A percentile compares a stretch with the other conserved stretches of the same genome.
phyloP scores from a whole-genome alignment of 306 rosid genomes.

The Acacia melanoxylon region DNA sequence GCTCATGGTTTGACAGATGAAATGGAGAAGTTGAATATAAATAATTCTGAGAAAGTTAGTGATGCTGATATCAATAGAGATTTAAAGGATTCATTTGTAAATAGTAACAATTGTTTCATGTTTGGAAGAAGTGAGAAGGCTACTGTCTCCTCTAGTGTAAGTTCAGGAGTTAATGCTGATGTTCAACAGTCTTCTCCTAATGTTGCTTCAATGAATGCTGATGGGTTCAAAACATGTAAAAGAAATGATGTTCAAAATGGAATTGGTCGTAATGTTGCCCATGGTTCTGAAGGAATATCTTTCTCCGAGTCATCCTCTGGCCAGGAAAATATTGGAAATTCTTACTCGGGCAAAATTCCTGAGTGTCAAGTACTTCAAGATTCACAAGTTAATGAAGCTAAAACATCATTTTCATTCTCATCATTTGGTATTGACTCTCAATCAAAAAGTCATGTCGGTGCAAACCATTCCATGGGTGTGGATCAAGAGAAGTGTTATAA shows the following conservation, averaged over 20 bases:
- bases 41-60: slow-evolving; percentile 38
- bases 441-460: slow-evolving; percentile 32
- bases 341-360: slow-evolving; percentile 39
- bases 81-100: slow-evolving; percentile 30
- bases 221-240: slow-evolving; percentile 31
- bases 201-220: slow-evolving; percentile 32
- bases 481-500: slow-evolving; percentile 28
- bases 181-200: slow-evolving; percentile 31
- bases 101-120: slow-evolving; percentile 35
- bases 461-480: slow-evolving; percentile 29
- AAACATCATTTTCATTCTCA: slow-evolving; percentile 44
- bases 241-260: slow-evolving; percentile 34
- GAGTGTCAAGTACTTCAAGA: slow-evolving; percentile 31
- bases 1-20: slow-evolving; percentile 51
- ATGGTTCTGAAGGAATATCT: slow-evolving; percentile 39
- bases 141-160: slow-evolving; percentile 25
- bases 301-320: slow-evolving; percentile 38
- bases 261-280: slow-evolving; percentile 26
- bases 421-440: slow-evolving; percentile 35
- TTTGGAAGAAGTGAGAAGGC: slow-evolving; percentile 37
- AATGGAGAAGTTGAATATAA: slow-evolving; percentile 62
- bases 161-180: slow-evolving; percentile 33
- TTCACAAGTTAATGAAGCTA: slow-evolving; percentile 40
- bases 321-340: slow-evolving; percentile 35
- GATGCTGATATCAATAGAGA: slow-evolving; percentile 24